Evolutionary conservation across 768 basidiomycete species (phyloP), one percentile per base, ranked within the genome.

Genomic region (Cyclocybe aegerita): DNA sequence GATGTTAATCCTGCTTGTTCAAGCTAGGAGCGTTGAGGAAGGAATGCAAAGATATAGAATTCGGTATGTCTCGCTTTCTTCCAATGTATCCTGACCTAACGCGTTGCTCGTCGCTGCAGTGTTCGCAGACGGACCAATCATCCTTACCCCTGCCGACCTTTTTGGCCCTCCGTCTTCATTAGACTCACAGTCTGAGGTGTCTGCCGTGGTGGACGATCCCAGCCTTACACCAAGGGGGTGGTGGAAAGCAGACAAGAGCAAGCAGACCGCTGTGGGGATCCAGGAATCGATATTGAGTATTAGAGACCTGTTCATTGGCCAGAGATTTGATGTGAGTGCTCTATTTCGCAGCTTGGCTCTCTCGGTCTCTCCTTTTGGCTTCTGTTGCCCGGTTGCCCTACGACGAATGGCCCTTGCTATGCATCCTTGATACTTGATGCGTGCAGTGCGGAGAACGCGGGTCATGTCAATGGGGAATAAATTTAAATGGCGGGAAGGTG

Each of bases 21-120:
- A 57, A 91, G 88, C 70, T 90, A 39, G 86, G 85, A 14, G 88
- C 88, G 2, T 70, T 91, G 23, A 77, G 88, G 44, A 90, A 88
- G 65, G 76, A 85, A 50, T 81, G 82, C 55, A 82, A 84, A 55
- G 75, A 77, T 46, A 64, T 88, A 36, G 86, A 90, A 55, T 71
- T 90, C 48, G 84, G 88, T 86, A 46, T 31, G 66, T 57, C 32
- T 8, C 15, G 10, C 30, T 37, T 11, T 39, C 41, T 29, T 31
- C 49, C 15, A 50, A 14, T 48, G 12, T 39, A 23, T 50, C 32
- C 34, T 15, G 37, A n/a, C n/a, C 37, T 32, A 12, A 23, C 23
- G 23, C 23, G 23, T 29, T 9, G 14, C 7, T 40, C 32, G 41
- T 37, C 32, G 14, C 43, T 42, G 1, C 54, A 91, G 90, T 91